Conservation (phyloP, 331 rosid species). For the Malus hybrid region DNA sequence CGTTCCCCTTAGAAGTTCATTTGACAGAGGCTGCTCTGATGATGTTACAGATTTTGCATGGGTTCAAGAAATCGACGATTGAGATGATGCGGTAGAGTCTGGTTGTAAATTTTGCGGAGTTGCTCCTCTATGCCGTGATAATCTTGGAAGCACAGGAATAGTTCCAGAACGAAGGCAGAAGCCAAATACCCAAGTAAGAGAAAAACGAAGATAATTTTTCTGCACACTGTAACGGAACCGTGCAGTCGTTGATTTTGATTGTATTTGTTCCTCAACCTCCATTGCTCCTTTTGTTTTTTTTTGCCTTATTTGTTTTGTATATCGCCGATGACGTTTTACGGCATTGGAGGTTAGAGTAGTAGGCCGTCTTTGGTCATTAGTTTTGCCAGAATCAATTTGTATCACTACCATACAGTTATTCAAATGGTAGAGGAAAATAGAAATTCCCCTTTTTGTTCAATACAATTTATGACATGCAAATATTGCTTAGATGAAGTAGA, state of each 20-base stretch:
- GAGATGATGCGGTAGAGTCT: constrained; percentile 16
- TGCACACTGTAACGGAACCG: constrained; percentile 35
- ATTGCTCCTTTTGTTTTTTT: constrained; percentile 29
- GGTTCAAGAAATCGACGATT: constrained; percentile 50
- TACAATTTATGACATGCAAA: neutral
- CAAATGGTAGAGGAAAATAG: constrained; percentile 23
- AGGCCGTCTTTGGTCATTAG: constrained; percentile 20
- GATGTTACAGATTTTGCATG: constrained; percentile 41
- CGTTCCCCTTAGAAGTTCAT: neutral
- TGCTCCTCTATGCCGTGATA: neutral
- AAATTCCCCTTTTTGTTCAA: constrained; percentile 8
- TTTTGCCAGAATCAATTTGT: constrained; percentile 21
- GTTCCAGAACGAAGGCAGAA: neutral
- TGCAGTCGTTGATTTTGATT: constrained; percentile 41
- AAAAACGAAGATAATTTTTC: constrained; percentile 14
- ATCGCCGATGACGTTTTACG: constrained; percentile 20
- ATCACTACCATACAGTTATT: constrained; percentile 6
- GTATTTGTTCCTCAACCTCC: constrained; percentile 3
- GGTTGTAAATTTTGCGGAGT: neutral
- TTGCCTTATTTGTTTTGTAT: constrained; percentile 24
- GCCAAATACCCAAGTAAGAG: constrained; percentile 7
- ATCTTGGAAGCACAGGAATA: neutral
- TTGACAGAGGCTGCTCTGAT: neutral
- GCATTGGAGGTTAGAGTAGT: constrained; percentile 12
- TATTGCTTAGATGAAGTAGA: neutral